phyloP scores from a whole-genome alignment of 78 protist genomes.

The Dictyostelium purpureum region DNA sequence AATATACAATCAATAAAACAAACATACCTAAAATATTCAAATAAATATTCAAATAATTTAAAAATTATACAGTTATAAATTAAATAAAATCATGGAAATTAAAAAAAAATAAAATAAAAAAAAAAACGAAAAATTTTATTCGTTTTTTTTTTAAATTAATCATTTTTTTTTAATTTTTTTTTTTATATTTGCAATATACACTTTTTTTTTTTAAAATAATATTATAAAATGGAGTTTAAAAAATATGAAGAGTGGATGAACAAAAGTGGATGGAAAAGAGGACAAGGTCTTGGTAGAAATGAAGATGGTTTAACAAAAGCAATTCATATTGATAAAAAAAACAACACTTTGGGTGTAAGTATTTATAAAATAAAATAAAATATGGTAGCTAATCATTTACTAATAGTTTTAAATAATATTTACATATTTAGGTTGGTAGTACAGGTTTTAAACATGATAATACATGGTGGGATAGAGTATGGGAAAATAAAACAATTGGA shows the following conservation, averaged over 20 bases:
- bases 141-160: neutral
- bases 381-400: neutral
- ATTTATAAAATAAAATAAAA: too few species aligned
- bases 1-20: too few species aligned
- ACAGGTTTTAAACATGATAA: constrained; percentile 44
- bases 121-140: neutral
- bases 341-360: constrained; percentile 76
- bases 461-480: constrained; percentile 69
- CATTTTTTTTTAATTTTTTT: neutral
- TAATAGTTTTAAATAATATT: neutral
- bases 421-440: constrained; percentile 11
- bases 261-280: constrained; percentile 82
- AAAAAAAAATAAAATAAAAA: neutral
- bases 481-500: constrained; percentile 22
- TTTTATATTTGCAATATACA: neutral
- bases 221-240: constrained; percentile 5
- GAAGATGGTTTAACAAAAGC: constrained; percentile 77
- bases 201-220: neutral
- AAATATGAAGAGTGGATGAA: constrained; percentile 71
- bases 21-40: too few species aligned
- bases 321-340: constrained; percentile 67
- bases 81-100: neutral
- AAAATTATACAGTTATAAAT: too few species aligned
- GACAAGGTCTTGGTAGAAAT: constrained; percentile 83
- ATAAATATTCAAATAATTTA: too few species aligned